phyloP scores from a whole-genome alignment of 2,329 filamentous ascomycete species.

The Trichoderma oligosporum region DNA sequence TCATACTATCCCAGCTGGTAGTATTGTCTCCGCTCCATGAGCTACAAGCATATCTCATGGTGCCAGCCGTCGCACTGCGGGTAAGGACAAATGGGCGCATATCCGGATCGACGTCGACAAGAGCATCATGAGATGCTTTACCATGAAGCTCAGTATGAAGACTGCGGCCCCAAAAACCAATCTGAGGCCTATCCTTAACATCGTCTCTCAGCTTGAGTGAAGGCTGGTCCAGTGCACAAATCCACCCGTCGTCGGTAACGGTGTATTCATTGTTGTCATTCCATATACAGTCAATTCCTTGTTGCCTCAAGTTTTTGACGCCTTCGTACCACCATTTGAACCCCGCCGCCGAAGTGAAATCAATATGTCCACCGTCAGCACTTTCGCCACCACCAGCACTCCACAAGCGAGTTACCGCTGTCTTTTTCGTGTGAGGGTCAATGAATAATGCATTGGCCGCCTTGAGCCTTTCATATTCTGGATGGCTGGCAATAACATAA shows the following conservation, averaged over 20 bases:
- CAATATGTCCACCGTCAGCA: slow-evolving; percentile 66
- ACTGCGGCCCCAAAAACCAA: slow-evolving; percentile 67
- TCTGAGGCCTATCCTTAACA: slow-evolving; percentile 40
- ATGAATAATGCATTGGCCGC: slow-evolving; percentile 59
- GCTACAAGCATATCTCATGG: slow-evolving; percentile 65
- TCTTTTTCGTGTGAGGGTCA: slow-evolving; percentile 49
- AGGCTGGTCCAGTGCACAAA: slow-evolving; percentile 50
- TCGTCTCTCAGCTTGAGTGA: slow-evolving; percentile 37
- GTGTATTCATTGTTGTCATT: slow-evolving; percentile 78
- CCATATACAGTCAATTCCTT: slow-evolving; percentile 72
- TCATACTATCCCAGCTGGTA: slow-evolving; percentile 70
- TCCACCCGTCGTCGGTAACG: slow-evolving; percentile 62
- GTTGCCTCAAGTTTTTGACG: slow-evolving; percentile 55
- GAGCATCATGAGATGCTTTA: slow-evolving; percentile 65
- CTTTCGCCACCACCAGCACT: slow-evolving; percentile 68
- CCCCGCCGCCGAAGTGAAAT: slow-evolving; percentile 65
- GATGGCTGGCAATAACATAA: slow-evolving; percentile 64
- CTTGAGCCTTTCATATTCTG: slow-evolving; percentile 60
- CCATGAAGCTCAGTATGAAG: slow-evolving; percentile 69
- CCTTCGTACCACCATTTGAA: slow-evolving; percentile 71
- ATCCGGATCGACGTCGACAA: slow-evolving; percentile 55
- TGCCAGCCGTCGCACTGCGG: slow-evolving; percentile 66
- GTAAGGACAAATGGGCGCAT: slow-evolving; percentile 65
- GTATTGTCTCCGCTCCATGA: slow-evolving; percentile 74
- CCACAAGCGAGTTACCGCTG: slow-evolving; percentile 63